Evolutionary conservation across 345 rosid species (phyloP), one percentile per base, ranked within the genome.

Genomic region (Excoecaria agallocha): DNA sequence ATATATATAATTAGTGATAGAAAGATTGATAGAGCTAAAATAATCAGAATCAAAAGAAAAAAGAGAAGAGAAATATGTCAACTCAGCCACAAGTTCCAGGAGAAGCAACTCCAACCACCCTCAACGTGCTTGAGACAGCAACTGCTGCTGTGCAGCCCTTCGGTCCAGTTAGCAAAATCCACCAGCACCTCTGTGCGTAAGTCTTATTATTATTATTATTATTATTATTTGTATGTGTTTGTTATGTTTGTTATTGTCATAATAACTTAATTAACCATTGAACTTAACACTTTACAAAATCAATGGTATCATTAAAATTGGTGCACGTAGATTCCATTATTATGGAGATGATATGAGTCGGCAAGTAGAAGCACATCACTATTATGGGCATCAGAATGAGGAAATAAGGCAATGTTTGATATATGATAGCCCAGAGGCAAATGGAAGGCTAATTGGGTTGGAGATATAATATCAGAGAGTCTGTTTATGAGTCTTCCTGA

Each of bases 181-280:
- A 94, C 78, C 91, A 88, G 37, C 94, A 91, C 87, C 96, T 90
- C 77, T 91, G 96, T 91, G 94, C 98, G 94, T 91, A 82, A 65
- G 61, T 49, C 37, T 22, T 41, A 4, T 15, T 62, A 10, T 43
- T 43, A 5, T 8, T 43, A 43, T 43, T 6, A 55, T 15, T 8
- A 15, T 52, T 4, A 52, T 52, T 52, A 11, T 4, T 52, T 52
- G 13, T 43, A 51, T 51, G 4, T 51, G 12, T 51, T 51, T 51
- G 3, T 51, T 51, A 8, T 5, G 9, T 43, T 8, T 30, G 43
- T 6, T 3, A 6, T 41, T 30, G 30, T 30, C 2, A 30, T 30
- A 30, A 30, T n/a, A 30, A 30, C 30, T 30, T 30, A n/a, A n/a
- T n/a, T n/a, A n/a, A n/a, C n/a, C n/a, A n/a, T n/a, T n/a, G n/a